A percentile compares a stretch with the other conserved stretches of the same genome.
These are phyloP conservation scores for Colletotrichum filicis DNA, from an alignment of 2,329 filamentous ascomycete species.

Conservation along the genomic window DNA sequence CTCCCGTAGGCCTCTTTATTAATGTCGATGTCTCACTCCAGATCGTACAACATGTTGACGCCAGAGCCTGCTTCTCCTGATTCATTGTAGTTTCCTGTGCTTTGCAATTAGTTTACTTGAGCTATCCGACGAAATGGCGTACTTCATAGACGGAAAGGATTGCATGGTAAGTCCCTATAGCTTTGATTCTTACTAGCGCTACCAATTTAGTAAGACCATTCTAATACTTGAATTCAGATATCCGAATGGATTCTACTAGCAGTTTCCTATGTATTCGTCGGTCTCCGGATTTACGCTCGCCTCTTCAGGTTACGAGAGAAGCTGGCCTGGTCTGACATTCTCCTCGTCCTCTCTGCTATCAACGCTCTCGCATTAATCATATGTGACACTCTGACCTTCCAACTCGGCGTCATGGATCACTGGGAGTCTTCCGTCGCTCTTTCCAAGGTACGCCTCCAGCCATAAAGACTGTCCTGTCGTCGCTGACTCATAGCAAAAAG, in stretches of 20 bases:
- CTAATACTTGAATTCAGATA: conserved; percentile 35
- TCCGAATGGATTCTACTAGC: conserved; percentile 47
- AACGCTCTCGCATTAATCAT: conserved; percentile 46
- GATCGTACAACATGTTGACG: not conserved
- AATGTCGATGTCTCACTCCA: not conserved
- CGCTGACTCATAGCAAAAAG: conserved; percentile 27
- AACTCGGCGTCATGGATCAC: conserved; percentile 44
- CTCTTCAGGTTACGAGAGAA: conserved; percentile 44
- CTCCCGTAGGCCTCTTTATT: not conserved
- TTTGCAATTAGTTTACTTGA: not conserved
- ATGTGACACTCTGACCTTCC: conserved; percentile 47
- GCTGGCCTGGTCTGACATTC: conserved; percentile 43
- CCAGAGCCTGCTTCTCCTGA: not conserved
- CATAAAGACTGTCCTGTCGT: fast-evolving
- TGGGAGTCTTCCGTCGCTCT: conserved; percentile 43
- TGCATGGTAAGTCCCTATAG: conserved; percentile 37
- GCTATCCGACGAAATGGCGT: conserved; percentile 31
- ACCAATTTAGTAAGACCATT: not conserved
- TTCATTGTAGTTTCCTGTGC: not conserved
- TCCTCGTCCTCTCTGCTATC: conserved; percentile 43
- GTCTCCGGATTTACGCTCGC: conserved; percentile 45
- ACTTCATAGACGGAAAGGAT: conserved; percentile 40
- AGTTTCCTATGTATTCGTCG: conserved; percentile 42
- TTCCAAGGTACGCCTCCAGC: conserved; percentile 41
- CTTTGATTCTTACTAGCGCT: not conserved